Percentiles rank a stretch among this genome's conserved stretches.
phyloP scores from a whole-genome alignment of 257 asterid genomes.

The Paulownia fortunei region DNA sequence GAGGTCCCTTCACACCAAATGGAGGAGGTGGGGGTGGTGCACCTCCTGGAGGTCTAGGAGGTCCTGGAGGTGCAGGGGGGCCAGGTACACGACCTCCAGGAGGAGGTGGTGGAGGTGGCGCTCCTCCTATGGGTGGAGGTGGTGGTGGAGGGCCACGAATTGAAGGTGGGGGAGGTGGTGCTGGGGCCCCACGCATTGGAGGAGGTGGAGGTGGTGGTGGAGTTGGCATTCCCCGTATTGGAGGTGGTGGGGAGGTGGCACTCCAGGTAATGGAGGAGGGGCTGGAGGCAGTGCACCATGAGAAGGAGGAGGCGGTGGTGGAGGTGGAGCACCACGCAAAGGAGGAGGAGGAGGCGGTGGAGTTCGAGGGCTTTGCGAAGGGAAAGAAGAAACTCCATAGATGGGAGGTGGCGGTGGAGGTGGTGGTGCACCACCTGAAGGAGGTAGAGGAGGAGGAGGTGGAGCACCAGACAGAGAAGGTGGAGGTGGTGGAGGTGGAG shows the following conservation, averaged over 20 bases:
- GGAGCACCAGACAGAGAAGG: slow-evolving; percentile 30
- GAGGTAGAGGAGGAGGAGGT: slow-evolving; percentile 36
- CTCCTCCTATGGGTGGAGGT: slow-evolving; percentile 47
- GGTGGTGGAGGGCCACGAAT: slow-evolving; percentile 47
- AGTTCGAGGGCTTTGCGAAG: slow-evolving; percentile 14
- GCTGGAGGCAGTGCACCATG: slow-evolving; percentile 48
- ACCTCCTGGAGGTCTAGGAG: slow-evolving; percentile 54
- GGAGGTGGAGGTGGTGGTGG: slow-evolving; percentile 66
- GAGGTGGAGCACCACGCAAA: slow-evolving; percentile 18
- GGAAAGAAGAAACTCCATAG: neutral
- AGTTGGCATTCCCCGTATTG: slow-evolving; percentile 33
- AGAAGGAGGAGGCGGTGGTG: slow-evolving; percentile 36
- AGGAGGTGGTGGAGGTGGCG: slow-evolving; percentile 67
- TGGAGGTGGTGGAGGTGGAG: slow-evolving; percentile 44
- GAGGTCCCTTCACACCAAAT: slow-evolving; percentile 74
- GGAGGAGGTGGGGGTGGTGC: slow-evolving; percentile 78
- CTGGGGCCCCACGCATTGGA: slow-evolving; percentile 41
- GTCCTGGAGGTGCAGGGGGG: slow-evolving; percentile 65
- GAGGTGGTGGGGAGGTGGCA: slow-evolving; percentile 50
- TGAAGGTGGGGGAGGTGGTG: slow-evolving; percentile 61
- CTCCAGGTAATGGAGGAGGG: slow-evolving; percentile 33
- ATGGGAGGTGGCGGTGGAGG: slow-evolving; percentile 44
- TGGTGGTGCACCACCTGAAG: slow-evolving; percentile 36
- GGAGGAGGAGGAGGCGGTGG: slow-evolving; percentile 44
- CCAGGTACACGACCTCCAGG: slow-evolving; percentile 54